Conservation (phyloP, 2,329 filamentous ascomycete genomes). For the Eutypa lata region DNA sequence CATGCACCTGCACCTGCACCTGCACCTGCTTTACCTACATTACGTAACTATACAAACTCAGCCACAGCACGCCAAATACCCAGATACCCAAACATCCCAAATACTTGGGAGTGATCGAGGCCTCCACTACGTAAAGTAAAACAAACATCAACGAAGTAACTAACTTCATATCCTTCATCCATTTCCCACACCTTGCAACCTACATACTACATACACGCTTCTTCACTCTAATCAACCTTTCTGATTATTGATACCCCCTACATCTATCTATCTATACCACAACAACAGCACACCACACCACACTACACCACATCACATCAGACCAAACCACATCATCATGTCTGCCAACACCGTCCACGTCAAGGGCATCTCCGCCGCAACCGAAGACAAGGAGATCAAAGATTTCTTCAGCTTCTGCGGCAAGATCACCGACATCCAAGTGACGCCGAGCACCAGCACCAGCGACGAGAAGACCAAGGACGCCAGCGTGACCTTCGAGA, state of each 20-base stretch:
- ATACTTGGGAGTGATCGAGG: no score
- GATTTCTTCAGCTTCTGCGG: conserved; percentile 98
- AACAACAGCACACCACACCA: background rate
- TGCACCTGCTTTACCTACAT: no score
- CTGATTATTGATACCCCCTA: background rate
- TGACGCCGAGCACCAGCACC: conserved; percentile 56
- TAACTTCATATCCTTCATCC: no score
- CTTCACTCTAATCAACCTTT: background rate
- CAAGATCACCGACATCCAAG: conserved; percentile 82
- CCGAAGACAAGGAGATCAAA: conserved; percentile 84
- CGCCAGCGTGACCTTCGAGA: conserved; percentile 94
- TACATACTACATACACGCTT: background rate
- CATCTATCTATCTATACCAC: background rate
- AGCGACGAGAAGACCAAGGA: conserved; percentile 66
- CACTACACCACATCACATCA: background rate
- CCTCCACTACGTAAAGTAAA: no score
- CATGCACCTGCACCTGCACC: no score
- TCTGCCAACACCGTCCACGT: conserved; percentile 73
- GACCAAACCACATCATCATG: conserved; percentile 43
- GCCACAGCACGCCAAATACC: no score
- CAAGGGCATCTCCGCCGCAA: conserved; percentile 79
- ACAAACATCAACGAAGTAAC: no score
- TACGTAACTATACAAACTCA: no score
- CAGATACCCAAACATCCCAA: no score
- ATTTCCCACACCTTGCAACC: background rate